Conservation (phyloP, 2,329 filamentous ascomycete species). For the Colletotrichum sp. region DNA sequence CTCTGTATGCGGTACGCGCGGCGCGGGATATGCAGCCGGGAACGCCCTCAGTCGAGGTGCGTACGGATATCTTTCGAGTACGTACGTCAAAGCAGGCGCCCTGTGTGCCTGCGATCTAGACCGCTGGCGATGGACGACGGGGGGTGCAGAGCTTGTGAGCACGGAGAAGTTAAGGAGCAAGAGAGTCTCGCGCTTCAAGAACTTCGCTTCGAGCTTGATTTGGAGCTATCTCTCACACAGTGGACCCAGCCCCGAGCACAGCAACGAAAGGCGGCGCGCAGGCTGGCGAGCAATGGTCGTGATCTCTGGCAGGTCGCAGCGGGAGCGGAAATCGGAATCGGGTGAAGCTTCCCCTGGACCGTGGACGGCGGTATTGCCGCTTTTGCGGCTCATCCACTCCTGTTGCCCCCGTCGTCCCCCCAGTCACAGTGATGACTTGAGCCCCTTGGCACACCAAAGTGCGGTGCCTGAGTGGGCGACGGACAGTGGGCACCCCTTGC, state of each 20-base stretch:
- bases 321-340: constrained; percentile 7
- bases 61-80: not conserved
- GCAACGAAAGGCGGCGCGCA: not conserved
- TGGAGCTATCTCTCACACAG: not conserved
- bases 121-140: not conserved
- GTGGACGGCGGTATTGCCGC: not conserved
- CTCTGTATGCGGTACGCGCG: not conserved
- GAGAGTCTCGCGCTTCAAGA: not conserved
- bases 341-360: not conserved
- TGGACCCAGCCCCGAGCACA: not conserved
- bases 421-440: not conserved
- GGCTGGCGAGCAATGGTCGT: not conserved
- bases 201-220: not conserved
- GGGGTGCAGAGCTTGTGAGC: not conserved
- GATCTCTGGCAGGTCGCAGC: not conserved
- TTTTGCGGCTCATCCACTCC: not conserved
- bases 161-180: not conserved
- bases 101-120: not conserved
- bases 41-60: not conserved
- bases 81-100: constrained; percentile 1
- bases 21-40: not conserved
- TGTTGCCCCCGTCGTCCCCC: not conserved
- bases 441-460: not conserved
- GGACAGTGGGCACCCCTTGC: not conserved
- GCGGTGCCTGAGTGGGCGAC: not conserved